Evolutionary conservation across 140 eudicot genomes (phyloP).

Genomic region (Senecio squalidus): DNA sequence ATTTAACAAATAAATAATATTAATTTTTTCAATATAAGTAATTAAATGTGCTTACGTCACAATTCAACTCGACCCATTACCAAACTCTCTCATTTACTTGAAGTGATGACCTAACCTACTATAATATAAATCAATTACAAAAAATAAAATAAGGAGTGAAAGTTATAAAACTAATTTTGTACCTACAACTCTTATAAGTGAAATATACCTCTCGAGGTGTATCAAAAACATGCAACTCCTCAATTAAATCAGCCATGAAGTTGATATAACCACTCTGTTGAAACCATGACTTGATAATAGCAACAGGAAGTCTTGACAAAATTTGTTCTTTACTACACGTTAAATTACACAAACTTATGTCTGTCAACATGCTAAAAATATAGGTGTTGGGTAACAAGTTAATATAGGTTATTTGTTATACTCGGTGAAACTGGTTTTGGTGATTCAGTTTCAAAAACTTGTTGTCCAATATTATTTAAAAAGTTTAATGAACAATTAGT

Average conservation of each 20-base stretch:
- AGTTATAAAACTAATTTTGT: background rate
- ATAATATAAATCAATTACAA: too few species aligned
- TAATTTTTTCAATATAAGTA: too few species aligned
- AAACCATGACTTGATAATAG: conserved; percentile 77
- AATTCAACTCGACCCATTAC: too few species aligned
- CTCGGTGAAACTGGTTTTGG: too few species aligned
- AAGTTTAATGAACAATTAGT: too few species aligned
- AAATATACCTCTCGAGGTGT: conserved; percentile 68
- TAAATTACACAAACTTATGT: background rate
- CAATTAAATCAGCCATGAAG: conserved; percentile 86
- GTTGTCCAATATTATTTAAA: too few species aligned
- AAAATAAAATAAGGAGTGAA: background rate
- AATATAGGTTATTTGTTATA: too few species aligned
- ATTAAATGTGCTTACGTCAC: background rate
- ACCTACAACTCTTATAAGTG: background rate
- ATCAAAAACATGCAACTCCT: conserved; percentile 58
- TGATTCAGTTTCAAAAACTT: too few species aligned
- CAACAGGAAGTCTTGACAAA: conserved; percentile 63
- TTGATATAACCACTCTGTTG: conserved; percentile 67
- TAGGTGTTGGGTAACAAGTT: too few species aligned
- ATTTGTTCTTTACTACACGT: conserved; percentile 46
- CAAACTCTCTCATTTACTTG: background rate
- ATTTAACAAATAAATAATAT: too few species aligned
- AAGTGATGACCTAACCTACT: conserved; percentile 34
- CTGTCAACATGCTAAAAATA: background rate